Evolutionary conservation across 768 basidiomycete genomes (phyloP).

Genomic region (Goffeauzyma gilvescens): DNA sequence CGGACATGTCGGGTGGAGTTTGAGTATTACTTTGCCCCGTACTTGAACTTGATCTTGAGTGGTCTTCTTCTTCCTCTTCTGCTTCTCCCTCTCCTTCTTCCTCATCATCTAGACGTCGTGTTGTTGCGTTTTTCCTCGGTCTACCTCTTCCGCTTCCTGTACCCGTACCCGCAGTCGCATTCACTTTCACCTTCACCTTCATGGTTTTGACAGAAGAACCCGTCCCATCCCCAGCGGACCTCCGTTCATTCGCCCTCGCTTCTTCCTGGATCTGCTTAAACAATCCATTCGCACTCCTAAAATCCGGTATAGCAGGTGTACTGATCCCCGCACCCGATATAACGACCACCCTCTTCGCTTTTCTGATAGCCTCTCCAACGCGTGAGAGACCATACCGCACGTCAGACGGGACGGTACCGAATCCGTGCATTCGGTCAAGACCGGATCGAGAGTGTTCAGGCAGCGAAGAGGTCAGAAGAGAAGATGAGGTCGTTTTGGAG

Average conservation of each 20-base stretch:
- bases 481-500: not conserved
- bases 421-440: not conserved
- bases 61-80: slow-evolving; percentile 7
- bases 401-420: slow-evolving; percentile 6
- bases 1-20: slow-evolving; percentile 36
- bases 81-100: slow-evolving; percentile 3
- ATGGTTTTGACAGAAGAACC: not conserved
- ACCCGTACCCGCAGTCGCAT: too few relatives aligned
- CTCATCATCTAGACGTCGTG: slow-evolving; percentile 1
- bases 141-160: too few relatives aligned
- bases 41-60: too few relatives aligned
- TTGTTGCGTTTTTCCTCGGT: not conserved
- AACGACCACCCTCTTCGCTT: slow-evolving; percentile 9
- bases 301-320: slow-evolving; percentile 13
- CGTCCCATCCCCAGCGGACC: not conserved
- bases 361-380: slow-evolving; percentile 6
- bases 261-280: slow-evolving; percentile 10
- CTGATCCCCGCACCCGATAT: slow-evolving; percentile 11
- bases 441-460: not conserved
- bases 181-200: not conserved
- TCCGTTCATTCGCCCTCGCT: too few relatives aligned
- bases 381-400: slow-evolving; percentile 5
- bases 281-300: slow-evolving; percentile 8
- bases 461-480: not conserved
- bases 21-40: too few relatives aligned